phyloP scores from a whole-genome alignment of 208 protist species.

The Leishmania martiniquensis region DNA sequence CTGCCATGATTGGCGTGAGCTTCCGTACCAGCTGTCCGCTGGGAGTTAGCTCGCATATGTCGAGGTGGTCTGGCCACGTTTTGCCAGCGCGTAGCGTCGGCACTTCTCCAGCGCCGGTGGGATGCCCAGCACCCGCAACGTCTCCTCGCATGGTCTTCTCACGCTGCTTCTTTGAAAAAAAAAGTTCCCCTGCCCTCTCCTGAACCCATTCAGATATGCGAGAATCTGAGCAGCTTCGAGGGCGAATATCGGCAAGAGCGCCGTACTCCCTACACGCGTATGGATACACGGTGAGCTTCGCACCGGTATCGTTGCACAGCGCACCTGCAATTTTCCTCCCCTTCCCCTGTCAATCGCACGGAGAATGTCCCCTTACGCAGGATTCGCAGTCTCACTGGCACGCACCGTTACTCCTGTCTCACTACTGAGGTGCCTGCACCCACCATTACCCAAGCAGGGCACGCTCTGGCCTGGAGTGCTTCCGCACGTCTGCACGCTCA shows the following conservation, averaged over 20 bases:
- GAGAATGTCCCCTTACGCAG: background rate
- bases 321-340: background rate
- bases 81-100: background rate
- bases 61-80: background rate
- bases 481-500: too few species aligned
- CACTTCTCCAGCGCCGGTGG: background rate
- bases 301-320: background rate
- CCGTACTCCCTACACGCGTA: background rate
- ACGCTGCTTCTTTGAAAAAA: background rate
- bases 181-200: too few species aligned
- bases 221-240: background rate
- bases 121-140: background rate
- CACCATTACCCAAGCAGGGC: background rate
- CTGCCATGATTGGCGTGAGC: background rate
- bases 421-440: background rate
- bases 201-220: background rate
- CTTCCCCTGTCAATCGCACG: background rate
- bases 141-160: background rate
- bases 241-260: background rate
- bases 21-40: background rate
- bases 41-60: background rate
- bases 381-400: background rate
- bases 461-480: background rate
- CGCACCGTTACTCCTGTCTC: background rate
- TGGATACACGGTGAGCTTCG: background rate